phyloP scores from a whole-genome alignment of 2,329 filamentous ascomycete species.

The Chaetomiaceae sp. region DNA sequence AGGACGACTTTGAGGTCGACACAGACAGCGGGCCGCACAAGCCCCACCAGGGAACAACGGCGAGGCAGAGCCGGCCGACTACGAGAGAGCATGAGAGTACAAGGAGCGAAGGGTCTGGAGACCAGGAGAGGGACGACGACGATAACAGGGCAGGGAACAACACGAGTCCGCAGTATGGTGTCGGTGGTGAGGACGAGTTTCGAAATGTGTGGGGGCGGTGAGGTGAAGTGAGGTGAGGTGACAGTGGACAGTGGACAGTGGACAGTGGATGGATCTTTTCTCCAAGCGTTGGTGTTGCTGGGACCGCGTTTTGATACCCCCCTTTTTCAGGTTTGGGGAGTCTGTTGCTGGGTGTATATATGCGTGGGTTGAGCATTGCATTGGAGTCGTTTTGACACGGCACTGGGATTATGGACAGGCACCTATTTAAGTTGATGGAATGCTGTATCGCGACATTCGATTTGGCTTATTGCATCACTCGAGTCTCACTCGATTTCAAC shows the following conservation, averaged over 20 bases:
- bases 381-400: background rate
- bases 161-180: conserved; percentile 14
- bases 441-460: too few relatives aligned
- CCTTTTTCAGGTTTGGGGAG: background rate
- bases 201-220: conserved; percentile 26
- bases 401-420: too few relatives aligned
- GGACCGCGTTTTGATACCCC: conserved; percentile 10
- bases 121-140: conserved; percentile 13
- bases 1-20: conserved; percentile 28
- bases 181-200: conserved; percentile 24
- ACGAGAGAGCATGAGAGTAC: conserved; percentile 5
- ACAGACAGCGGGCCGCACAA: conserved; percentile 20
- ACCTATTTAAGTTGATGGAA: too few relatives aligned
- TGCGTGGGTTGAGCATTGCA: conserved; percentile 5
- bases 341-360: background rate
- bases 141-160: conserved; percentile 1
- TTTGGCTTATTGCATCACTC: too few relatives aligned
- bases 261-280: background rate
- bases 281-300: background rate
- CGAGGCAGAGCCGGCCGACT: conserved; percentile 1
- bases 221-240: too few relatives aligned
- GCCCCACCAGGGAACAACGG: conserved; percentile 16
- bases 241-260: too few relatives aligned
- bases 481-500: too few relatives aligned
- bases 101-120: conserved; percentile 9